A percentile compares a stretch with the other conserved stretches of the same genome.
phyloP scores from a whole-genome alignment of 768 basidiomycete genomes.

The Psilocybe subaeruginosa region DNA sequence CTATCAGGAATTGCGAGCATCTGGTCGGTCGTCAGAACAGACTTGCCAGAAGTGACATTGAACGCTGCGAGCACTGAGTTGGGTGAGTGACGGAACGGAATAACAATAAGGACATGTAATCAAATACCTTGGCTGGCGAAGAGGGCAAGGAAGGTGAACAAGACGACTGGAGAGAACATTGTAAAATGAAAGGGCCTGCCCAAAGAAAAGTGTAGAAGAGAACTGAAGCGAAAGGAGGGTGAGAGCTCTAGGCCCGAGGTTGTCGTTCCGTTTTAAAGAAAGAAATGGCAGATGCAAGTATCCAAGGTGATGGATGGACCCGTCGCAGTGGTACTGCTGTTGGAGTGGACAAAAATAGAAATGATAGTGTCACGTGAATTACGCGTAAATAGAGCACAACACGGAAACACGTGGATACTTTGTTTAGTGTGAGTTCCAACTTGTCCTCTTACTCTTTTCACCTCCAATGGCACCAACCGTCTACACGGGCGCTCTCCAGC shows the following conservation, averaged over 20 bases:
- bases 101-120: neutral
- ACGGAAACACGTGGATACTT: slow-evolving; percentile 26
- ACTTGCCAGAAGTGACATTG: slow-evolving; percentile 47
- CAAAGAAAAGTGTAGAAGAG: slow-evolving; percentile 22
- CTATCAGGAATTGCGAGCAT: slow-evolving; percentile 46
- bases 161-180: slow-evolving; percentile 33
- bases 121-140: slow-evolving; percentile 62
- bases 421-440: slow-evolving; percentile 23
- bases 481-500: slow-evolving; percentile 55
- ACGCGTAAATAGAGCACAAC: slow-evolving; percentile 29
- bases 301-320: slow-evolving; percentile 4
- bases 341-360: neutral
- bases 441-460: slow-evolving; percentile 23
- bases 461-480: slow-evolving; percentile 44
- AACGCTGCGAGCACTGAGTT: slow-evolving; percentile 42
- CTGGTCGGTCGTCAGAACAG: slow-evolving; percentile 41
- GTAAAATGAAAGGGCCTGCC: slow-evolving; percentile 28
- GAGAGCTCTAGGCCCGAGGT: slow-evolving; percentile 2
- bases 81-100: neutral
- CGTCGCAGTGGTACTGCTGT: neutral
- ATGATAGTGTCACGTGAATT: slow-evolving; percentile 31
- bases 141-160: slow-evolving; percentile 39
- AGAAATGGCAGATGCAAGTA: slow-evolving; percentile 7
- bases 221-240: slow-evolving; percentile 17
- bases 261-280: neutral